Evolutionary conservation across 345 rosid species (phyloP).

Genomic region (Linum tenue): DNA sequence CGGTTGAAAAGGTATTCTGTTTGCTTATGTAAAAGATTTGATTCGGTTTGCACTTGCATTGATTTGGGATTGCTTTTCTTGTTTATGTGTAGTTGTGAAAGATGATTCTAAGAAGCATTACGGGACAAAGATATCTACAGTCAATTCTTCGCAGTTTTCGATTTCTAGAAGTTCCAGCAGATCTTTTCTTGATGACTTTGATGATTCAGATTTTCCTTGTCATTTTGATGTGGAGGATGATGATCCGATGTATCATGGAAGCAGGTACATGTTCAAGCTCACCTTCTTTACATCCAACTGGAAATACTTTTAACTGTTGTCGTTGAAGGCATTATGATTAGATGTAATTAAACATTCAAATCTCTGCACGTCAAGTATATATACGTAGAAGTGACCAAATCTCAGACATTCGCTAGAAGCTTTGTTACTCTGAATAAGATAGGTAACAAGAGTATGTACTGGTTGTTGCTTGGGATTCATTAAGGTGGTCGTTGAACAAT

Average conservation of each 20-base stretch:
- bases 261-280: conserved; percentile 37
- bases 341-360: too few relatives aligned
- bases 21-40: conserved; percentile 6
- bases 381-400: too few relatives aligned
- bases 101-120: conserved; percentile 41
- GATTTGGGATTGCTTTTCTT: conserved; percentile 4
- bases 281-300: too few relatives aligned
- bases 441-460: too few relatives aligned
- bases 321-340: too few relatives aligned
- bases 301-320: too few relatives aligned
- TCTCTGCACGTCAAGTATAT: too few relatives aligned
- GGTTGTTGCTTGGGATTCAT: too few relatives aligned
- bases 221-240: conserved; percentile 74
- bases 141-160: conserved; percentile 46
- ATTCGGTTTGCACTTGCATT: background rate
- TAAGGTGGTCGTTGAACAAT: too few relatives aligned
- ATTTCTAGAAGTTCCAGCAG: conserved; percentile 71
- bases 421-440: too few relatives aligned
- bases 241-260: conserved; percentile 48
- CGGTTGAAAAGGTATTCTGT: conserved; percentile 56
- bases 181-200: conserved; percentile 65
- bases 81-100: conserved; percentile 39
- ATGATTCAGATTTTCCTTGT: conserved; percentile 68
- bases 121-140: conserved; percentile 41
- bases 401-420: too few relatives aligned